Conservation (phyloP, 179 eudicot genomes). For the Pouteria campechiana region DNA sequence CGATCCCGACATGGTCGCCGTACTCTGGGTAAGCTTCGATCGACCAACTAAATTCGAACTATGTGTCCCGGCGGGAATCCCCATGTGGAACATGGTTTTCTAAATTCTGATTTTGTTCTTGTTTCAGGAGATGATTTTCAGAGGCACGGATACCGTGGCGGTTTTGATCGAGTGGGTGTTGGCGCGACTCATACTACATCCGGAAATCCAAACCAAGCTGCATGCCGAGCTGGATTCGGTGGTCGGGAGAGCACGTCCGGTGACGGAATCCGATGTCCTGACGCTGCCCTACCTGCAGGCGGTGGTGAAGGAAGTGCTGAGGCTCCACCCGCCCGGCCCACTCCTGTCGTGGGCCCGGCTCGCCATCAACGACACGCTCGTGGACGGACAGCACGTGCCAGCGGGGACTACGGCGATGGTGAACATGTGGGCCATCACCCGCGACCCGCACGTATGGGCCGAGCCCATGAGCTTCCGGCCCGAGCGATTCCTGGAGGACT, state of each 20-base stretch:
- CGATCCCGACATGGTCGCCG: constrained; percentile 76
- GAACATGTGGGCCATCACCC: constrained; percentile 85
- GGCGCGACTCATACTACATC: constrained; percentile 65
- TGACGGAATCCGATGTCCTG: constrained; percentile 40
- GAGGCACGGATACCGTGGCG: constrained; percentile 83
- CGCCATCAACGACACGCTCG: constrained; percentile 33
- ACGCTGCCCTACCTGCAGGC: constrained; percentile 52
- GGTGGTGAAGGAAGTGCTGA: constrained; percentile 64
- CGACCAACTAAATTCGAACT: not conserved
- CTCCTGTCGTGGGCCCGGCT: constrained; percentile 85
- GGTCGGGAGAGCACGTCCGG: constrained; percentile 48
- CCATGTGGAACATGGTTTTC: not conserved
- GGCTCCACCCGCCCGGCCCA: constrained; percentile 92
- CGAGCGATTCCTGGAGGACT: constrained; percentile 31
- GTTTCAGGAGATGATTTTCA: constrained; percentile 78
- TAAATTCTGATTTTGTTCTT: not conserved
- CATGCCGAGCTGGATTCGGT: constrained; percentile 53
- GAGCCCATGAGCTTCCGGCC: constrained; percentile 54
- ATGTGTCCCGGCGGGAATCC: too few relatives aligned
- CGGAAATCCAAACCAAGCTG: constrained; percentile 51
- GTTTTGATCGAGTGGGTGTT: constrained; percentile 83
- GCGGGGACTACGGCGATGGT: constrained; percentile 77
- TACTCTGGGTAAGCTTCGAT: constrained; percentile 65
- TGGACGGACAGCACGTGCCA: constrained; percentile 71
- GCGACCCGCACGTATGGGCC: constrained; percentile 62